phyloP scores from a whole-genome alignment of 108 stramenopile species.

The Nannochloropsis salina region DNA sequence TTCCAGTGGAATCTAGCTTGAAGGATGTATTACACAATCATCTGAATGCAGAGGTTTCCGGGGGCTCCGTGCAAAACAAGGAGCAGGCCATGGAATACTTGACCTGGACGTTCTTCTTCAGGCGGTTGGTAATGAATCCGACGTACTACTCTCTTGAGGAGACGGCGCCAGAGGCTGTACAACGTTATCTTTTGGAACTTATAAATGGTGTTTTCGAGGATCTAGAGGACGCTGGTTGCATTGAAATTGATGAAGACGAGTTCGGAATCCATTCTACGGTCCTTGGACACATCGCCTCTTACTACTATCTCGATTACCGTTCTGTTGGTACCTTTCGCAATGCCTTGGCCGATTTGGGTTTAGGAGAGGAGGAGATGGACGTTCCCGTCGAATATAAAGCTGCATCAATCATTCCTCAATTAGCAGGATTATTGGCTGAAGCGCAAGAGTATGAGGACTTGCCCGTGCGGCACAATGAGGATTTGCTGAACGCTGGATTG shows the following conservation, averaged over 20 bases:
- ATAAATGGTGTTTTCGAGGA: constrained; percentile 61
- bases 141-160: constrained; percentile 77
- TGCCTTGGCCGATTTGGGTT: constrained; percentile 23
- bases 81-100: constrained; percentile 82
- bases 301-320: constrained; percentile 85
- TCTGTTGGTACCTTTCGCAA: constrained; percentile 50
- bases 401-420: background rate
- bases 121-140: constrained; percentile 86
- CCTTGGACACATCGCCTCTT: constrained; percentile 73
- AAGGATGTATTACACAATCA: constrained; percentile 75
- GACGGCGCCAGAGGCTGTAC: constrained; percentile 60
- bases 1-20: constrained; percentile 96
- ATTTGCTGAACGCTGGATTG: constrained; percentile 81
- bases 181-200: constrained; percentile 59
- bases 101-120: constrained; percentile 92
- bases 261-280: constrained; percentile 59
- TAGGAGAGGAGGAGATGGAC: constrained; percentile 21
- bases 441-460: constrained; percentile 91
- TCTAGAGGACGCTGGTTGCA: constrained; percentile 68
- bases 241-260: constrained; percentile 56
- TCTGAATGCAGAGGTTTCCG: constrained; percentile 85
- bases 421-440: constrained; percentile 34
- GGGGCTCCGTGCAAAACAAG: constrained; percentile 64
- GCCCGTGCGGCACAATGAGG: constrained; percentile 98
- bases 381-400: background rate